Conservation (phyloP, 257 asterid species). For the Solanum phureja region DNA sequence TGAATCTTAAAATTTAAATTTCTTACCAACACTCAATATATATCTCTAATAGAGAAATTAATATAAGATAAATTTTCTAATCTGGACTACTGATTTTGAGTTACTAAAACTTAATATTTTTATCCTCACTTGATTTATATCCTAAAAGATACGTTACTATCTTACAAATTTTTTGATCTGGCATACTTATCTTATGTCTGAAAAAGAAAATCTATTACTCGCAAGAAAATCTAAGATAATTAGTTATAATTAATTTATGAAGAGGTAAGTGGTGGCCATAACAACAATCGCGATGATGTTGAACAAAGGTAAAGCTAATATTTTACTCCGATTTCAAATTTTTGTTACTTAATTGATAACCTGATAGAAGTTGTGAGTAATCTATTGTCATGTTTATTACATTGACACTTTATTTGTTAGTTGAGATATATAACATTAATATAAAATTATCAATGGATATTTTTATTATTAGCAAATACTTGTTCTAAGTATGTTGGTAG, state of each 20-base stretch:
- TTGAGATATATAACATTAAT: too few species aligned
- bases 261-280: background rate
- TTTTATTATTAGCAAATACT: too few species aligned
- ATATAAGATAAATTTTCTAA: background rate
- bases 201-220: background rate
- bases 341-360: background rate
- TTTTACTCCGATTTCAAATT: background rate
- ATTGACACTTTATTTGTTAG: background rate
- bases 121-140: background rate
- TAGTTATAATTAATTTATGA: background rate
- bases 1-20: background rate
- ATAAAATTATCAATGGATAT: background rate
- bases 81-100: background rate
- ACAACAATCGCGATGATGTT: background rate
- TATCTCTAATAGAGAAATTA: background rate
- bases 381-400: background rate
- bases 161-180: background rate
- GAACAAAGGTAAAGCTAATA: background rate
- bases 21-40: background rate
- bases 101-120: background rate
- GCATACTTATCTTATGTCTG: background rate
- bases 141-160: background rate
- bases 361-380: background rate
- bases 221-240: background rate
- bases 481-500: background rate